Base-by-base conservation (phyloP, 1,284 basidiomycete species). In the Apiotrichum porosum region DNA sequence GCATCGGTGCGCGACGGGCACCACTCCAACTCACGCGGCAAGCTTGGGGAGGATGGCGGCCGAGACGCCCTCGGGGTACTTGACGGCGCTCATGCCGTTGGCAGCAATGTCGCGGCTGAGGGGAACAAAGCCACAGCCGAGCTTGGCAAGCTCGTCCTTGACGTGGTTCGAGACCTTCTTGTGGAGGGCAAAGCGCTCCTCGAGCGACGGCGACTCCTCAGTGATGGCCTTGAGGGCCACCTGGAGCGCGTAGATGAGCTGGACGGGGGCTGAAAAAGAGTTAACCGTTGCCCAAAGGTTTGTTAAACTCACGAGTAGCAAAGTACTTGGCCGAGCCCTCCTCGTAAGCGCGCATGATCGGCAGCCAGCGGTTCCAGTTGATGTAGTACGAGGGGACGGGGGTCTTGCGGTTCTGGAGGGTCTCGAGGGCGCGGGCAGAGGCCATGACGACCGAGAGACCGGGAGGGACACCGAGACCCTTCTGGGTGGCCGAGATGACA, bases 391-490 rank as follows among this genome's bases (percentile, higher is more conserved):
- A 81, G 32, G 81, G 77, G 14, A 85, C 78, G 3, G 86, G 86
- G 2, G 82, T 77, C 59, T 81, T 81, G 46, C 93, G 82, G 28
- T 69, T 74, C 65, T 89, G 80, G 47, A 83, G 83, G 6, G 83
- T 81, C 80, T 82, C 78, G 58, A 98, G 76, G 5, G 95, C 93
- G 55, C 81, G 81, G 63, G 84, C 79, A 66, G 86, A 88, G 4
- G 85, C 90, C 38, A 88, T 79, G 49, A 94, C 76, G 57, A 98
- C 82, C 65, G 87, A 88, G 30, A 98, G 78, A 46, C 94, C 94
- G 15, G 94, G 93, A n/a, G 95, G 95, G 9, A 84, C 83, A 35
- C 93, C 88, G 23, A 98, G 81, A 40, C 95, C 94, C 74, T 98
- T 98, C 73, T 98, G 94, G 50, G 86, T 88, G 12, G 92, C 94